Evolutionary conservation across 2,329 filamentous ascomycete genomes (phyloP), one percentile per base, ranked within the genome.

Genomic region (Aspergillus aculeatinus): DNA sequence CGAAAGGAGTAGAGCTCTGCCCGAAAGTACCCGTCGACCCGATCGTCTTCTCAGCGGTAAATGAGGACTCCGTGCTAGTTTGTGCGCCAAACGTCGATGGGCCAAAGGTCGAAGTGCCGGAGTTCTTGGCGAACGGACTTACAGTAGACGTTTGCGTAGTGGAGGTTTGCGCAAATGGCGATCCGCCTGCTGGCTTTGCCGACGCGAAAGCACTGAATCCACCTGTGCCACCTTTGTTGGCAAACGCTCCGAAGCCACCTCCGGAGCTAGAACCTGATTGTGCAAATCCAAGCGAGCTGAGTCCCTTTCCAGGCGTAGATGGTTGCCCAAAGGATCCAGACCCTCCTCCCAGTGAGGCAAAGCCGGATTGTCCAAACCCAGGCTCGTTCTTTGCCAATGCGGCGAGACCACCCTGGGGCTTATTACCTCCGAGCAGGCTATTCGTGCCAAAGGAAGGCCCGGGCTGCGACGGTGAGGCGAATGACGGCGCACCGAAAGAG

Each of bases 221-320:
- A 16, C 65, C 59, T 3, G 65, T 54, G 42, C 61, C 68, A 21
- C 64, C 58, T 2, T 64, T 52, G 44, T 60, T 67, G 25, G 70
- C 70, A 60, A 76, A 73, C 2, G 72, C 70, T 48, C 74, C 70
- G 62, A 78, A 78, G 14, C 75, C 75, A 50, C 68, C 68, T 9
- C 71, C 69, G 29, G 67, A 49, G 16, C 65, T 54, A 50, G 64
- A 57, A 47, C 51, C 57, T 31, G 66, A 61, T 7, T 65, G 60
- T 10, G 61, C 68, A 49, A 74, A 68, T 3, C 63, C 51, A n/a
- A 68, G 57, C 33, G 65, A 57, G 21, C 59, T 56, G 23, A 69
- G 60, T 55, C 60, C 61, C 47, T 72, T 70, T 16, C 60, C 71
- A 21, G 70, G 61, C 12, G 68, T 68, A 48, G 67, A 70, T 9